These are phyloP conservation scores for Fusarium armeniacum DNA, from an alignment of 2,329 filamentous ascomycete genomes.

Conservation along the genomic window DNA sequence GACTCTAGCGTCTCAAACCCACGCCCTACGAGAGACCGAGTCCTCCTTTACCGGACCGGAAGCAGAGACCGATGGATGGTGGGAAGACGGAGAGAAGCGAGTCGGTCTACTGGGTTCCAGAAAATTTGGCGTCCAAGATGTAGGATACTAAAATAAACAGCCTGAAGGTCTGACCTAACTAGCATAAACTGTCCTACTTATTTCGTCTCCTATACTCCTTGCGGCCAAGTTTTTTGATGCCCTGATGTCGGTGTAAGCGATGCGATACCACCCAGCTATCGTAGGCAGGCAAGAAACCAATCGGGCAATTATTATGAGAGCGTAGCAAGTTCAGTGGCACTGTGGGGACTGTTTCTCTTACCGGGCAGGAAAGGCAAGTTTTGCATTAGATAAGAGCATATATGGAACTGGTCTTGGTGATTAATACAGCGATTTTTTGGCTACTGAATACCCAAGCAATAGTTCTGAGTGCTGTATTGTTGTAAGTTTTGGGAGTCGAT, in stretches of 20 bases:
- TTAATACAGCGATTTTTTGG: background rate
- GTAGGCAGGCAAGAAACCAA: background rate
- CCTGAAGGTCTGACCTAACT: no score
- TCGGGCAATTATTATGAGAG: background rate
- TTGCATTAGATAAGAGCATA: conserved; percentile 1
- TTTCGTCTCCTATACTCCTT: no score
- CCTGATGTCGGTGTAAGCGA: background rate
- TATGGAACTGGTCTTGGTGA: background rate
- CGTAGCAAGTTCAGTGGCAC: conserved; percentile 18
- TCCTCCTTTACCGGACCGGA: conserved; percentile 34
- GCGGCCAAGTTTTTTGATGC: no score
- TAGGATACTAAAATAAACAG: no score
- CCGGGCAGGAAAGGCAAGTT: conserved; percentile 1
- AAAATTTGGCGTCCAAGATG: no score
- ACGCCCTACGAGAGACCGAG: conserved; percentile 15
- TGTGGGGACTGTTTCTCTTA: conserved; percentile 11
- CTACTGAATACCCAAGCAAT: background rate
- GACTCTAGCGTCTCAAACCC: conserved; percentile 26
- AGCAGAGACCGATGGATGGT: conserved; percentile 25
- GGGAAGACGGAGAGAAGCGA: background rate
- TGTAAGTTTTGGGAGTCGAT: background rate
- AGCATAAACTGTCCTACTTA: no score
- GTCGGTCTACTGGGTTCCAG: background rate
- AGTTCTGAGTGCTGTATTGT: background rate
- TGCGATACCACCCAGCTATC: background rate